These are phyloP conservation scores for Escallonia herrerae DNA, from an alignment of 129 eudicot genomes.

Conservation along the genomic window DNA sequence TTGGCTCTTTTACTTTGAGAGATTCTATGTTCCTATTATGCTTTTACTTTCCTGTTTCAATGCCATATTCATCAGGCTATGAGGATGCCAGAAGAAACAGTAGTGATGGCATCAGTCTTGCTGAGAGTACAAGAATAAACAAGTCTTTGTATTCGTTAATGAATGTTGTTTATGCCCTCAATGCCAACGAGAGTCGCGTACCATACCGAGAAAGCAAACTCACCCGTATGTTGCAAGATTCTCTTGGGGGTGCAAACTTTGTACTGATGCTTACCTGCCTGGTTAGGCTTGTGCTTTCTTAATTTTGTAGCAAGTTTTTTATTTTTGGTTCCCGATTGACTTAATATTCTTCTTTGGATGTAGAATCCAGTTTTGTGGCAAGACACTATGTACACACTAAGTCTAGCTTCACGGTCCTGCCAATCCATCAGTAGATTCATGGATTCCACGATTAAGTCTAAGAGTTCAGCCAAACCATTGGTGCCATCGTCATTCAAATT, in stretches of 20 bases:
- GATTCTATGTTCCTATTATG: background rate
- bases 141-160: conserved; percentile 62
- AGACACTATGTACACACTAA: conserved; percentile 48
- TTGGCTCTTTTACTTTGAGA: background rate
- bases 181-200: conserved; percentile 52
- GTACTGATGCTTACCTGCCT: conserved; percentile 62
- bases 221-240: conserved; percentile 70
- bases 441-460: conserved; percentile 25
- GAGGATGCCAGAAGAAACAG: conserved; percentile 54
- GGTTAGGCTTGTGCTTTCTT: conserved; percentile 35
- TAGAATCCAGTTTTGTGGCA: conserved; percentile 62
- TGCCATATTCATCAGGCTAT: conserved; percentile 45
- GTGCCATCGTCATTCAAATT: conserved; percentile 25
- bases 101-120: conserved; percentile 34
- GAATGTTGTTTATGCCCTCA: conserved; percentile 70
- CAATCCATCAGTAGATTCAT: conserved; percentile 20
- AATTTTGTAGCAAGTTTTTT: background rate
- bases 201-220: conserved; percentile 89
- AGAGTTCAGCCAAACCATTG: conserved; percentile 27
- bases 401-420: conserved; percentile 49
- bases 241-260: conserved; percentile 54
- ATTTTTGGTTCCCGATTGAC: background rate
- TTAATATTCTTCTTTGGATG: conserved; percentile 11
- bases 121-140: conserved; percentile 51
- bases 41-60: background rate